A percentile compares a stretch with the other conserved stretches of the same genome.
These are phyloP conservation scores for Aspergillus eucalypticola DNA, from an alignment of 2,329 filamentous ascomycete genomes.

Conservation along the genomic window DNA sequence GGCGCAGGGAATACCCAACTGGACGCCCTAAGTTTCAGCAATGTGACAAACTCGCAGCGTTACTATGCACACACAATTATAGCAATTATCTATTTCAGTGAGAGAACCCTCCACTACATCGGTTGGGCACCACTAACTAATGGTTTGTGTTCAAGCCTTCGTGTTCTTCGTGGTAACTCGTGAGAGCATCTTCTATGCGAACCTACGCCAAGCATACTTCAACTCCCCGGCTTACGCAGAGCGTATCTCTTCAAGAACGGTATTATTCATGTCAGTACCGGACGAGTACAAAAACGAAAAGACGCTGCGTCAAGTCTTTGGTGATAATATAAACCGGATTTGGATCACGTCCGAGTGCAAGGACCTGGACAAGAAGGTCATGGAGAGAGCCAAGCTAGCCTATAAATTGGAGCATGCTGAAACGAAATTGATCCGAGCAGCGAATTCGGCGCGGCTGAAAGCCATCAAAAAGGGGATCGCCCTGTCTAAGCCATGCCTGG, in stretches of 20 bases:
- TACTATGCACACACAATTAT: slow-evolving; percentile 79
- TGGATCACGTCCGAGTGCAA: slow-evolving; percentile 81
- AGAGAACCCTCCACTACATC: slow-evolving; percentile 13
- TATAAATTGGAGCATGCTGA: slow-evolving; percentile 83
- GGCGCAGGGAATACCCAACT: slow-evolving; percentile 67
- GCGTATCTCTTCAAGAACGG: slow-evolving; percentile 82
- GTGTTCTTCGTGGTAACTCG: slow-evolving; percentile 83
- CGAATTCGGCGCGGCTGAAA: slow-evolving; percentile 70
- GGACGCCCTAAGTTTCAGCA: slow-evolving; percentile 77
- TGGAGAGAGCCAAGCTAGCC: slow-evolving; percentile 75
- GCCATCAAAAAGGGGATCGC: slow-evolving; percentile 43
- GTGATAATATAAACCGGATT: slow-evolving; percentile 73
- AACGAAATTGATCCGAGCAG: slow-evolving; percentile 75
- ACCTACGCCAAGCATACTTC: slow-evolving; percentile 85
- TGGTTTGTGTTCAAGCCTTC: slow-evolving; percentile 54
- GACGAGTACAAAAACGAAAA: slow-evolving; percentile 72
- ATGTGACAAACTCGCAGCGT: slow-evolving; percentile 63
- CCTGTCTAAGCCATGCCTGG: slow-evolving; percentile 2
- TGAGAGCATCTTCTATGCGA: slow-evolving; percentile 88
- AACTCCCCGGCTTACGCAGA: slow-evolving; percentile 80
- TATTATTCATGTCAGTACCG: slow-evolving; percentile 85
- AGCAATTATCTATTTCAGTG: slow-evolving; percentile 75
- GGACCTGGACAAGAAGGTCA: slow-evolving; percentile 74
- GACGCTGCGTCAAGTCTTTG: slow-evolving; percentile 75
- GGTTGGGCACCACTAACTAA: slow-evolving; percentile 9